Evolutionary conservation across 1,139 yeast species (phyloP).

Genomic region (Protomyces gravidus): DNA sequence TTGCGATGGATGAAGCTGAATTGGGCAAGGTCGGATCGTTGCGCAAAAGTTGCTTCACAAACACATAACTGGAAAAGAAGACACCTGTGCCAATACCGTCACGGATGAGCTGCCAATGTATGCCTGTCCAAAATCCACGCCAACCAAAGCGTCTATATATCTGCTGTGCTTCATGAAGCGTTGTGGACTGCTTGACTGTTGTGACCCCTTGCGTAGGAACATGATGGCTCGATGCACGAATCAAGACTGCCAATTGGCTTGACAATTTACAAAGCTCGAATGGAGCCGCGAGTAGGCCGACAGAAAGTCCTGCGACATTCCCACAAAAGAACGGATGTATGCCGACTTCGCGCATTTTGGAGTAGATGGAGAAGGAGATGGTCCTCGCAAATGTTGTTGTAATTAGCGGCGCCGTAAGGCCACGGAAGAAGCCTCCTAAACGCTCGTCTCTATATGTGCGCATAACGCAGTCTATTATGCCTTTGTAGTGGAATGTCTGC

Average conservation of each 20-base stretch:
- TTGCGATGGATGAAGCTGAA: slow-evolving; percentile 41
- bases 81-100: slow-evolving; percentile 70
- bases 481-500: slow-evolving; percentile 68
- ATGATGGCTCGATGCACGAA: background rate
- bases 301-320: background rate
- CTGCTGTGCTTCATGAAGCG: background rate
- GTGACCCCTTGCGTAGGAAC: slow-evolving; percentile 46
- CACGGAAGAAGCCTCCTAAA: slow-evolving; percentile 66
- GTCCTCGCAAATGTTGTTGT: background rate
- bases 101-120: slow-evolving; percentile 56
- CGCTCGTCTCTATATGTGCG: slow-evolving; percentile 63
- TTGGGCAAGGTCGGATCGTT: slow-evolving; percentile 24
- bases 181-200: slow-evolving; percentile 46
- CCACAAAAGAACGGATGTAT: background rate
- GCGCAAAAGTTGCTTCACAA: slow-evolving; percentile 46
- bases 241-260: slow-evolving; percentile 23
- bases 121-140: slow-evolving; percentile 67
- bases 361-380: background rate
- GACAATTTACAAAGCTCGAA: slow-evolving; percentile 36
- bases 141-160: slow-evolving; percentile 58
- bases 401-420: slow-evolving; percentile 58
- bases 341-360: background rate
- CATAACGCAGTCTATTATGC: slow-evolving; percentile 56
- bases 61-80: slow-evolving; percentile 71
- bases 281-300: background rate